Conservation (phyloP, 2,329 filamentous ascomycete species). For the Colletotrichum cuscutae region DNA sequence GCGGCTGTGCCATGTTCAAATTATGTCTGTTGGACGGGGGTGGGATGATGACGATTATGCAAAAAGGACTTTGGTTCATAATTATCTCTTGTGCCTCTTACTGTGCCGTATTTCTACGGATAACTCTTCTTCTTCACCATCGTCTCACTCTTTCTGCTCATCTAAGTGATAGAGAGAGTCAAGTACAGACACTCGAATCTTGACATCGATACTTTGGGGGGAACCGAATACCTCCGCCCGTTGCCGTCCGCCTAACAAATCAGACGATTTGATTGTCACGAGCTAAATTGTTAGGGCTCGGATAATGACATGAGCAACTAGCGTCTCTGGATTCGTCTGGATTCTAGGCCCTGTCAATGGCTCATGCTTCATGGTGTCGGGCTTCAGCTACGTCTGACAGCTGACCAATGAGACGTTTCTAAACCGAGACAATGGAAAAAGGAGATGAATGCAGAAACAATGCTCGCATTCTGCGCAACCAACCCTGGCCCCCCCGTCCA, state of each 20-base stretch:
- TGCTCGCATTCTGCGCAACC: constrained; percentile 10
- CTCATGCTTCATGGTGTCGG: not conserved
- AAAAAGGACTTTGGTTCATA: not conserved
- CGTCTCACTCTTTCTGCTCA: not conserved
- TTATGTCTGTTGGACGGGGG: not conserved
- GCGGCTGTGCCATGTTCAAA: not conserved
- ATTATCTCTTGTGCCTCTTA: not conserved
- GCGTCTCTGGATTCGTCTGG: constrained; percentile 14
- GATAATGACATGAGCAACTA: constrained; percentile 29
- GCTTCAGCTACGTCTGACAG: not conserved
- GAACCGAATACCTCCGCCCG: not conserved
- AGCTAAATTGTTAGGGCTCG: constrained; percentile 26
- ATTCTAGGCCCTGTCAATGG: constrained; percentile 21
- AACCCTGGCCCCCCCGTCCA: not conserved
- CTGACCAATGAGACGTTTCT: constrained; percentile 6
- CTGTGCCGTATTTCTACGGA: not conserved
- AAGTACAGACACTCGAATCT: too few relatives aligned
- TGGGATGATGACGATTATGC: not conserved
- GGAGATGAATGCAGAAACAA: constrained; percentile 6
- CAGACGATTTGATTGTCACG: constrained; percentile 15
- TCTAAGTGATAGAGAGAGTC: too few relatives aligned
- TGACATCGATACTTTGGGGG: too few relatives aligned
- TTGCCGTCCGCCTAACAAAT: constrained; percentile 10
- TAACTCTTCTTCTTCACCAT: not conserved
- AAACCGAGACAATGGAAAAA: not conserved